A percentile compares a stretch with the other conserved stretches of the same genome.
phyloP scores from a whole-genome alignment of 2,329 filamentous ascomycete species.

The Fusarium penzigii region DNA sequence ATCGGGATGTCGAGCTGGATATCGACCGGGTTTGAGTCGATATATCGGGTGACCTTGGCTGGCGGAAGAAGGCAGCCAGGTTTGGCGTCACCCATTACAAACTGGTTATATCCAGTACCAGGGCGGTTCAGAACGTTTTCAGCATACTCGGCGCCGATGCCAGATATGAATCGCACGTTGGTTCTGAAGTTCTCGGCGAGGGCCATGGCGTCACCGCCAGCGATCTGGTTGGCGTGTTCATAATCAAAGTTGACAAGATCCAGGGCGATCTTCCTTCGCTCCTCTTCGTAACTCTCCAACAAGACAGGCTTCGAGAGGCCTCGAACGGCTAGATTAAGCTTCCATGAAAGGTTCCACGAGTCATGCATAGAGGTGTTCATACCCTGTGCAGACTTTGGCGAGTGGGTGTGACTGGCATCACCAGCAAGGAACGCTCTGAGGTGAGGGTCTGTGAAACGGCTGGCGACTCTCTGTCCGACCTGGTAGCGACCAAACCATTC shows the following conservation, averaged over 20 bases:
- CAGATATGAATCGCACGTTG: constrained; percentile 73
- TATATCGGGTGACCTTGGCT: constrained; percentile 70
- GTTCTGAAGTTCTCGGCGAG: constrained; percentile 69
- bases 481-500: constrained; percentile 75
- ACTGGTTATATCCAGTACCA: constrained; percentile 36
- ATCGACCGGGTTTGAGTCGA: constrained; percentile 77
- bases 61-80: constrained; percentile 62
- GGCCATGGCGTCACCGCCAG: constrained; percentile 61
- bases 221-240: constrained; percentile 58
- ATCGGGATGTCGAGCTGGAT: constrained; percentile 77
- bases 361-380: constrained; percentile 66
- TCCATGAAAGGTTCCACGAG: constrained; percentile 60
- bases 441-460: constrained; percentile 64
- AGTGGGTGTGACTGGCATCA: constrained; percentile 72
- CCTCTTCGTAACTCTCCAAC: constrained; percentile 62
- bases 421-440: constrained; percentile 67
- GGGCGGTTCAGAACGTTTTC: constrained; percentile 52
- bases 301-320: constrained; percentile 56
- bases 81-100: constrained; percentile 49
- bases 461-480: constrained; percentile 70
- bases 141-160: constrained; percentile 64
- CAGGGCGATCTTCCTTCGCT: constrained; percentile 62
- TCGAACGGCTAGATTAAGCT: constrained; percentile 53
- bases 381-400: constrained; percentile 70
- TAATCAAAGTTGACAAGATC: constrained; percentile 62